Evolutionary conservation across 192 early-diverging fungal genomes (phyloP).

Genomic region (Diversispora eburnea): DNA sequence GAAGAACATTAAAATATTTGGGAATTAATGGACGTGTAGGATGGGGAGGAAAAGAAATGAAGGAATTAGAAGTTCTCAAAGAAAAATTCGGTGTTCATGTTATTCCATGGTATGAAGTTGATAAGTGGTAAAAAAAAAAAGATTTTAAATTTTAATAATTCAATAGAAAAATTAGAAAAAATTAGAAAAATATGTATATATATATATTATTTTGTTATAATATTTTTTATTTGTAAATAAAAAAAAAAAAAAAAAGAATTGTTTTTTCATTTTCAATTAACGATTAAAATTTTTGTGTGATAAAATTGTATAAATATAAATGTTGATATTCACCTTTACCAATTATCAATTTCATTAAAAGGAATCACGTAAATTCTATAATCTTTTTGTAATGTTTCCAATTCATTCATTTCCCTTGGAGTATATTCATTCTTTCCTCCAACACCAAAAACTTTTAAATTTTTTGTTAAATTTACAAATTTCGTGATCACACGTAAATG

Average conservation of each 20-base stretch:
- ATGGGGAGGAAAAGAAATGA: not conserved
- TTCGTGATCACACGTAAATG: not conserved
- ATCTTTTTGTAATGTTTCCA: not conserved
- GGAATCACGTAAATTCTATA: conserved; percentile 7
- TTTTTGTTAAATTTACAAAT: not conserved
- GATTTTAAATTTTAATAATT: too few species aligned
- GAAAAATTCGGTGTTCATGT: not conserved
- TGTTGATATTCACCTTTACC: not conserved
- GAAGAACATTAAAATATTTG: not conserved
- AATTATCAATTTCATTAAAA: not conserved
- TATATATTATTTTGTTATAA: too few species aligned
- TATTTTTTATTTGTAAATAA: too few species aligned
- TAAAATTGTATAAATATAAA: too few species aligned
- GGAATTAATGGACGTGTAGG: not conserved
- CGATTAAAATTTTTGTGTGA: too few species aligned
- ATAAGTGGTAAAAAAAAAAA: not conserved
- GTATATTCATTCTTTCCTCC: not conserved
- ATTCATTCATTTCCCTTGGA: not conserved
- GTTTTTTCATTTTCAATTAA: too few species aligned
- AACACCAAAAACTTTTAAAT: conserved; percentile 5
- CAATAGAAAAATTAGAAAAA: too few species aligned
- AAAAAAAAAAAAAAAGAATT: too few species aligned
- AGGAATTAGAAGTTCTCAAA: not conserved
- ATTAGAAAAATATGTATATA: too few species aligned
- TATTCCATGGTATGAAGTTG: not conserved